Evolutionary conservation across 495 filamentous ascomycete genomes (phyloP), one percentile per base, ranked within the genome.

Genomic region (Penicillium mononematosum): DNA sequence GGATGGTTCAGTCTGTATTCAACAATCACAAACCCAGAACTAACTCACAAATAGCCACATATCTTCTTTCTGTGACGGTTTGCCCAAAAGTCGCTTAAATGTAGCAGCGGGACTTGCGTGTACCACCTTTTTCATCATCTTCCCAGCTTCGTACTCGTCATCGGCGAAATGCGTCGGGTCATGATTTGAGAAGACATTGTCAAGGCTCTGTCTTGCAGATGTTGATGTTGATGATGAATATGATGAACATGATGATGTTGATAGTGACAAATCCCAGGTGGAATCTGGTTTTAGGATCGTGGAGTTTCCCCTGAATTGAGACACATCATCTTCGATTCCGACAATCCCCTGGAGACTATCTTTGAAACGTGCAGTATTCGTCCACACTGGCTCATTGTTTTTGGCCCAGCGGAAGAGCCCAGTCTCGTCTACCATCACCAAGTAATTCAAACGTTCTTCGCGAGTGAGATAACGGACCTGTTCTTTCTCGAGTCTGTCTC

Each of bases 261-360:
- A 66, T 0, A 53, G 38, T 9, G 55, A 25, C 1, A 54, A 48
- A 4, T 42, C 46, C 2, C 54, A 53, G 12, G 52, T 52, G 17
- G 51, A 56, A 1, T 56, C 41, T 2, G 38, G 11, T n/a, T 27
- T 7, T 10, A 16, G 12, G 1, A 24, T 44, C 12, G 25, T 17
- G 7, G 38, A 53, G 34, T 70, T 60, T 14, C 63, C 65, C 46
- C 45, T 27, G 50, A 70, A 88, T 4, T 69, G 71, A 0, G 86
- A 85, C 6, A 78, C 81, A 10, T 78, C 61, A 58, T 92, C 87
- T 31, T 86, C 83, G 19, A 74, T 68, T 0, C 77, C 81, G 3
- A 96, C 88, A 24, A 96, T 88, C 0, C 92, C 92, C 24, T 87
- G 75, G 17, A 92, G 76, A 49, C 85, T 90, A 63, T 97, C 92